Evolutionary conservation across 1,139 yeast genomes (phyloP).

Genomic region (Protomyces inouyei): DNA sequence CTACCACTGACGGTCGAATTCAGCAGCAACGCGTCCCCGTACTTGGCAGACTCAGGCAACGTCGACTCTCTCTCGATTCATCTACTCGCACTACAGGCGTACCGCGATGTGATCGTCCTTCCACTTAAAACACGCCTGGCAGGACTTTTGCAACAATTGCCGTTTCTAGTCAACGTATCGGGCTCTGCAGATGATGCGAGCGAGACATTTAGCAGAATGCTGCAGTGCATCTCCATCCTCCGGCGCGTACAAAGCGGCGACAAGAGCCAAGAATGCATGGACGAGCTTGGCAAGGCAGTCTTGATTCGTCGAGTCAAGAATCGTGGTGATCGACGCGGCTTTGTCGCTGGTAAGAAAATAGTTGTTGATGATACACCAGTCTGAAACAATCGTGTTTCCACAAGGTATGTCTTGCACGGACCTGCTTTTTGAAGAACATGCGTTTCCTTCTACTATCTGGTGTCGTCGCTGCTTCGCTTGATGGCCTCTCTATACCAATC

Average conservation of each 20-base stretch:
- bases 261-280: conserved; percentile 51
- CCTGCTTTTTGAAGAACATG: not conserved
- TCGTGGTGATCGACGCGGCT: conserved; percentile 27
- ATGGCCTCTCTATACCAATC: not conserved
- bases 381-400: not conserved
- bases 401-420: not conserved
- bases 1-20: conserved; percentile 54
- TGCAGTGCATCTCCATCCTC: conserved; percentile 56
- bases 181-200: conserved; percentile 36
- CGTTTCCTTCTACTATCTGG: not conserved
- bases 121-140: conserved; percentile 39
- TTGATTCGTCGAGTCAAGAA: conserved; percentile 23
- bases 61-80: conserved; percentile 36
- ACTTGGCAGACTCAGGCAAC: not conserved
- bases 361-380: not conserved
- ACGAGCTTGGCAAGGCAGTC: conserved; percentile 40
- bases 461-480: not conserved
- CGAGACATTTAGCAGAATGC: conserved; percentile 40
- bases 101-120: conserved; percentile 40
- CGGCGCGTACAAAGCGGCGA: conserved; percentile 51
- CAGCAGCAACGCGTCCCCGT: conserved; percentile 42
- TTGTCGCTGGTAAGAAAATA: not conserved
- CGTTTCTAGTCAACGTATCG: conserved; percentile 11
- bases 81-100: conserved; percentile 38
- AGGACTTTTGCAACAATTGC: conserved; percentile 23